Percentiles rank a stretch among this genome's conserved stretches.
Evolutionary conservation across 2,329 filamentous ascomycete genomes (phyloP).

Genomic region (Botrytis byssoidea): DNA sequence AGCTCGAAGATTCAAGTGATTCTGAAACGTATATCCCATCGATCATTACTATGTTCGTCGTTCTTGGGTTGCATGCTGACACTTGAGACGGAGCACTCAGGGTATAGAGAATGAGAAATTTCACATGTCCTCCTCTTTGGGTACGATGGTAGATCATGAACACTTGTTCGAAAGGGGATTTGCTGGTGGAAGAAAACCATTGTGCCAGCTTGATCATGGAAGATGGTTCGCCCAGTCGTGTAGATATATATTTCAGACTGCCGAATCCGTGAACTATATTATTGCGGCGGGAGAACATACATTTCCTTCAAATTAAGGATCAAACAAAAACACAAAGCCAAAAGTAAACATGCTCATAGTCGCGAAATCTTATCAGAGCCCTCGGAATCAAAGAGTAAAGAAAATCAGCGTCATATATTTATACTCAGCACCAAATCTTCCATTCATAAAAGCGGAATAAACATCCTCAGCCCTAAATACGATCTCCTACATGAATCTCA

Average conservation of each 20-base stretch:
- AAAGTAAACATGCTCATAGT: not conserved
- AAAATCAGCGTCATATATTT: not conserved
- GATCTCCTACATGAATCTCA: not conserved
- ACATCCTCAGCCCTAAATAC: slow-evolving; percentile 8
- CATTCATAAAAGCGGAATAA: not conserved
- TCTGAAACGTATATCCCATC: not conserved
- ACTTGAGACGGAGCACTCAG: not conserved
- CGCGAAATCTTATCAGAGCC: not conserved
- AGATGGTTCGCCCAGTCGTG: not conserved
- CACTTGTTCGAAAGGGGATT: not conserved
- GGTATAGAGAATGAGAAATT: not conserved
- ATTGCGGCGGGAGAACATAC: not conserved
- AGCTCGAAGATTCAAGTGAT: not conserved
- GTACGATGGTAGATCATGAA: not conserved
- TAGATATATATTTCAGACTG: not conserved
- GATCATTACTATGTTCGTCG: not conserved
- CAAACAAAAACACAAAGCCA: not conserved
- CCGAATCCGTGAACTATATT: not conserved
- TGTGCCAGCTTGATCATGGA: not conserved
- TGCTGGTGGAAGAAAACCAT: not conserved
- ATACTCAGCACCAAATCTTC: not conserved
- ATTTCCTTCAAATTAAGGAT: not conserved
- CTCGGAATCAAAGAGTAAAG: not conserved
- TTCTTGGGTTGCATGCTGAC: not conserved
- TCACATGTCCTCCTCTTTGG: not conserved